These are phyloP conservation scores for Lagenidium sp. DNA, from an alignment of 352 stramenopile genomes.

Conservation along the genomic window DNA sequence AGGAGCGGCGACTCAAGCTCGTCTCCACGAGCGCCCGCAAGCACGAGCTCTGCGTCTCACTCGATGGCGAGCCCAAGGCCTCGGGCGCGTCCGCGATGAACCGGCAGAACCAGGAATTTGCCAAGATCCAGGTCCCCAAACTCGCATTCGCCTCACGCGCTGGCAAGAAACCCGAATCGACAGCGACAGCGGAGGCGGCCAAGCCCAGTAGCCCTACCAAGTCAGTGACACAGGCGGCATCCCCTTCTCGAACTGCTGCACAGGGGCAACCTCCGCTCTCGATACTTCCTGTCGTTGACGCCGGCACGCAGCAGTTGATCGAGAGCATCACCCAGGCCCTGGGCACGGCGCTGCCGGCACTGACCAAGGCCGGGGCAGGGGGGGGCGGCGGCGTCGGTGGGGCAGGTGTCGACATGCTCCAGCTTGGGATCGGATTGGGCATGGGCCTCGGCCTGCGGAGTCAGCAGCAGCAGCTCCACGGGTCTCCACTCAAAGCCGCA, in stretches of 20 bases:
- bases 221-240: background rate
- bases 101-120: conserved; percentile 16
- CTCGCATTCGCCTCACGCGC: conserved; percentile 18
- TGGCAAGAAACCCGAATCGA: background rate
- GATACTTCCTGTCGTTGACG: conserved; percentile 15
- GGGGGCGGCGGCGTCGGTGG: too few species aligned
- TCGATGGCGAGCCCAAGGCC: conserved; percentile 2
- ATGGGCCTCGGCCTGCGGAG: conserved; percentile 84
- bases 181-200: background rate
- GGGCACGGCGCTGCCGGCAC: conserved; percentile 27
- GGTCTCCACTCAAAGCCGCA: background rate
- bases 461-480: conserved; percentile 29
- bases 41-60: conserved; percentile 38
- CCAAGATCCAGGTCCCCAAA: conserved; percentile 41
- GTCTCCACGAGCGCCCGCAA: conserved; percentile 56
- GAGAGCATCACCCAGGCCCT: conserved; percentile 69
- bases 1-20: conserved; percentile 37
- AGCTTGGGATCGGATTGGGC: conserved; percentile 80
- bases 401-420: conserved; percentile 48
- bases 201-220: background rate
- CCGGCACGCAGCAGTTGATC: conserved; percentile 59
- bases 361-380: too few species aligned
- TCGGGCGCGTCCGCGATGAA: background rate
- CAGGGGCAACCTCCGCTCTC: background rate
- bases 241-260: conserved; percentile 5